These are phyloP conservation scores for Penicillium sp. DNA, from an alignment of 2,329 filamentous ascomycete genomes.

Conservation along the genomic window DNA sequence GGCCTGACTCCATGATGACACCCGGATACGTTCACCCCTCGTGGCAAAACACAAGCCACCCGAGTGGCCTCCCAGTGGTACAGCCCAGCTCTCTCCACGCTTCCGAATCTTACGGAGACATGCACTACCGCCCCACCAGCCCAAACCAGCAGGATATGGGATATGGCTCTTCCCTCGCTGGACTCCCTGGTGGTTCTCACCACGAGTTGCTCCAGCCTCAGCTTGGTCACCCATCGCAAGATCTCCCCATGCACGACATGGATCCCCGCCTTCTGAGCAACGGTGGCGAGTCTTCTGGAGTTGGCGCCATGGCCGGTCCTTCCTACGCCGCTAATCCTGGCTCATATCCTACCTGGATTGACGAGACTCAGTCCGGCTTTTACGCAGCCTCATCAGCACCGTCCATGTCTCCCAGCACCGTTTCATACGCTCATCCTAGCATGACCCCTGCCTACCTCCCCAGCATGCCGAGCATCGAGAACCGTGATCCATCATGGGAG, in stretches of 20 bases:
- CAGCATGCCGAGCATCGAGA: conserved; percentile 8
- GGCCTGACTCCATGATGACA: conserved; percentile 17
- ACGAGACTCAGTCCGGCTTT: neutral
- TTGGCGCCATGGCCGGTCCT: conserved; percentile 4
- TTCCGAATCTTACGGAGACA: conserved; percentile 30
- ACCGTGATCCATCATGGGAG: conserved; percentile 10
- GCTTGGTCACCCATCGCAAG: conserved; percentile 19
- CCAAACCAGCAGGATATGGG: conserved; percentile 24
- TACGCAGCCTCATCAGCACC: neutral
- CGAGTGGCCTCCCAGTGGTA: conserved; percentile 45
- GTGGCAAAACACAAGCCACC: conserved; percentile 45
- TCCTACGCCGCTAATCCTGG: neutral
- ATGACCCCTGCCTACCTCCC: conserved; percentile 1
- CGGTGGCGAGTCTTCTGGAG: conserved; percentile 15
- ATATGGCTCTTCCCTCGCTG: conserved; percentile 34
- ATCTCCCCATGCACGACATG: conserved; percentile 28
- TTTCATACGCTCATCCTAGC: conserved; percentile 3
- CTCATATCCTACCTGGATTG: conserved; percentile 9
- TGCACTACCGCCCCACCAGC: conserved; percentile 35
- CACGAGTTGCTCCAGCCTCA: conserved; percentile 37
- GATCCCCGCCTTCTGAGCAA: conserved; percentile 38
- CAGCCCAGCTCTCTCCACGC: conserved; percentile 32
- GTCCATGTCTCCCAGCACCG: conserved; percentile 6
- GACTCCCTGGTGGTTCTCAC: conserved; percentile 36
- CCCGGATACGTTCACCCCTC: conserved; percentile 37